Conservation (phyloP, 345 rosid genomes). For the Corymbia maculata region DNA sequence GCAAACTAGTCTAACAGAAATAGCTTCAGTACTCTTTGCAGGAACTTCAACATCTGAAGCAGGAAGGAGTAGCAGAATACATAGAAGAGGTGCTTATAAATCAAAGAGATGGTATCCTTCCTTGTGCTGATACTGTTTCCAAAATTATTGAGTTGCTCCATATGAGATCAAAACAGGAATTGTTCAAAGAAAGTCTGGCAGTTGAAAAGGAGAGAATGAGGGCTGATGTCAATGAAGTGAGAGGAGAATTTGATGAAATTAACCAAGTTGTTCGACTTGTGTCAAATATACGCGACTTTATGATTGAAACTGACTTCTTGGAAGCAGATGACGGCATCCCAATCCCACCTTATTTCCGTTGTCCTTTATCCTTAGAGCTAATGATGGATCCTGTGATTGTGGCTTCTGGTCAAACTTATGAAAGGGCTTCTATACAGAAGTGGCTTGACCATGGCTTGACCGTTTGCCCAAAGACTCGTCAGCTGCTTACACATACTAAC, state of each 20-base stretch:
- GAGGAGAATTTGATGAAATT: conserved; percentile 28
- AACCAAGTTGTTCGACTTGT: conserved; percentile 43
- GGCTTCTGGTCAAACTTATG: conserved; percentile 95
- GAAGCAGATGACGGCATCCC: conserved; percentile 48
- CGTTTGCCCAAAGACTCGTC: conserved; percentile 84
- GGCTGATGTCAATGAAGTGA: conserved; percentile 17
- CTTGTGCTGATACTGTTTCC: conserved; percentile 34
- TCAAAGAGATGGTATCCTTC: conserved; percentile 32
- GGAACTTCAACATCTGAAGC: conserved; percentile 47
- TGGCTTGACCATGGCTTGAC: conserved; percentile 77
- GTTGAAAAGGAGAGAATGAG: conserved; percentile 68
- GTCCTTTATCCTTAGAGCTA: conserved; percentile 84
- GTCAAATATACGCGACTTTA: conserved; percentile 50
- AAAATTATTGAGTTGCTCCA: conserved; percentile 46
- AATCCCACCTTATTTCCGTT: conserved; percentile 71
- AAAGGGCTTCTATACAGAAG: conserved; percentile 73
- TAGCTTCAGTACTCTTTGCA: conserved; percentile 48
- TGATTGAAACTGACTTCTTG: conserved; percentile 46
- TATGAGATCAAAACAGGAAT: conserved; percentile 54
- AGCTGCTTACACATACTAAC: conserved; percentile 54
- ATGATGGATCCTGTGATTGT: conserved; percentile 92
- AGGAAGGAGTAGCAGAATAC: conserved; percentile 28
- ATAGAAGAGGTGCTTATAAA: conserved; percentile 41
- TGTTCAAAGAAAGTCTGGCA: conserved; percentile 72
- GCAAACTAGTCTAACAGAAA: conserved; percentile 13